A percentile compares a stretch with the other conserved stretches of the same genome.
These are phyloP conservation scores for Groenewaldozyma auringiensis DNA, from an alignment of 1,139 yeast species.

Conservation along the genomic window DNA sequence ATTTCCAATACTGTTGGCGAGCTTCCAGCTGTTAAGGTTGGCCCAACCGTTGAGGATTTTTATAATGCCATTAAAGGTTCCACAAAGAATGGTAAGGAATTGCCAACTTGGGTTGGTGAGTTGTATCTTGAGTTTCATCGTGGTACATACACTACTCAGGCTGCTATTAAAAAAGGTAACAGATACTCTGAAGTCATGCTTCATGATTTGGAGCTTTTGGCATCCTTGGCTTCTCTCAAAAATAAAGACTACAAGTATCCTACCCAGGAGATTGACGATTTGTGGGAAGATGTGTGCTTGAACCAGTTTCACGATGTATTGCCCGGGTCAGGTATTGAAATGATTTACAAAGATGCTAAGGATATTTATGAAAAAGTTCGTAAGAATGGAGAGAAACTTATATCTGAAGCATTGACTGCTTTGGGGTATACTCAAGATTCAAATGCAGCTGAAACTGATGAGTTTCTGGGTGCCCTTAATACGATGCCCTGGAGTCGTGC, in stretches of 20 bases:
- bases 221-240: conserved; percentile 63
- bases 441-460: conserved; percentile 13
- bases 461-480: conserved; percentile 36
- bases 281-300: conserved; percentile 84
- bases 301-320: conserved; percentile 96
- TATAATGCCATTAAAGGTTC: conserved; percentile 56
- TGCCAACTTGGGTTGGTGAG: conserved; percentile 91
- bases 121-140: conserved; percentile 91
- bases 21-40: conserved; percentile 71
- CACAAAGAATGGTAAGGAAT: conserved; percentile 55
- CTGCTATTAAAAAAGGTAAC: conserved; percentile 72
- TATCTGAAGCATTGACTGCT: conserved; percentile 44
- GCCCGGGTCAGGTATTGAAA: conserved; percentile 93
- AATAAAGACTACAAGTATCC: conserved; percentile 59
- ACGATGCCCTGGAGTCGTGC: conserved; percentile 65
- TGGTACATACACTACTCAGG: conserved; percentile 94
- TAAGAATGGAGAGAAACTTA: conserved; percentile 45
- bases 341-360: conserved; percentile 92
- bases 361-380: conserved; percentile 62
- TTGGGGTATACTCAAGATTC: conserved; percentile 29
- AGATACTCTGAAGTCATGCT: conserved; percentile 69
- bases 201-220: conserved; percentile 79
- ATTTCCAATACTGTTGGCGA: conserved; percentile 70
- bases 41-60: conserved; percentile 70
- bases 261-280: conserved; percentile 48